phyloP scores from a whole-genome alignment of 257 asterid genomes.

The Solanum chaucha region DNA sequence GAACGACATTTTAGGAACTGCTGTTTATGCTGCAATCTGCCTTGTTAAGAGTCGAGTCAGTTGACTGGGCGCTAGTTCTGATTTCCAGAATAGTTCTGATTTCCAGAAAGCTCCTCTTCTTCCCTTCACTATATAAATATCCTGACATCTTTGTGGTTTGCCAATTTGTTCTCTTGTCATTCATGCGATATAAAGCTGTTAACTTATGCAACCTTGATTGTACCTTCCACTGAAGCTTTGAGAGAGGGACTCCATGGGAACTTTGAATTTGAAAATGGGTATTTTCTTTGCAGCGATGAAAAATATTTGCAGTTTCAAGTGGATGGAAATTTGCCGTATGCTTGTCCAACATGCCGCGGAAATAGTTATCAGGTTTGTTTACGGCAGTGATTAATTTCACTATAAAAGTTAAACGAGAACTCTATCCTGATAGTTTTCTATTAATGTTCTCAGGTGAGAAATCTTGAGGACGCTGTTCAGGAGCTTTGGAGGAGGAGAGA shows the following conservation, averaged over 20 bases:
- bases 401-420: background rate
- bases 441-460: conserved; percentile 44
- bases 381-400: background rate
- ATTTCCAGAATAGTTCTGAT: background rate
- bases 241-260: too few relatives aligned
- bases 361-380: conserved; percentile 73
- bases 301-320: conserved; percentile 48
- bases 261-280: too few relatives aligned
- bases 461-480: conserved; percentile 85
- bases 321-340: conserved; percentile 88
- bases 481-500: conserved; percentile 98
- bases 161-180: background rate
- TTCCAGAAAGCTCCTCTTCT: background rate
- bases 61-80: background rate
- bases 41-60: background rate
- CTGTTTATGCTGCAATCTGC: background rate
- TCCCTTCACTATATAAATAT: background rate
- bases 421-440: background rate
- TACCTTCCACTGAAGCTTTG: too few relatives aligned
- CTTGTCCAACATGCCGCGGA: conserved; percentile 91
- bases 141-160: background rate
- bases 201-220: too few relatives aligned
- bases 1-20: background rate
- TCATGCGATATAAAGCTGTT: background rate
- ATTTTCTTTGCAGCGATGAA: too few relatives aligned